phyloP scores from a whole-genome alignment of 495 filamentous ascomycete genomes.

The Hypoxylon perforatum region DNA sequence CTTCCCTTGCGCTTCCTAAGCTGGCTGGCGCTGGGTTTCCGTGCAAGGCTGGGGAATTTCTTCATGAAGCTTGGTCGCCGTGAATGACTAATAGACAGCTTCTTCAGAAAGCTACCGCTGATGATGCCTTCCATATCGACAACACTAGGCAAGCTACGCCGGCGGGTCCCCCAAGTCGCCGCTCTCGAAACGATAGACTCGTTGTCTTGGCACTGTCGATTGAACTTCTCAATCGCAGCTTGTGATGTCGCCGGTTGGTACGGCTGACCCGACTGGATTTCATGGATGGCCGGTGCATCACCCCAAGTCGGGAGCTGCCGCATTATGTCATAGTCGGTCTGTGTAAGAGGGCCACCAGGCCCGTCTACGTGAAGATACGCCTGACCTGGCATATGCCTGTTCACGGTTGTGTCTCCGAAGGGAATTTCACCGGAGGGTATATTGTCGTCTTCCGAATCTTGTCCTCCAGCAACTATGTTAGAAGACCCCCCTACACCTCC shows the following conservation, averaged over 20 bases:
- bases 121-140: slow-evolving; percentile 70
- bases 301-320: slow-evolving; percentile 58
- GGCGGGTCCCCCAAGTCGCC: slow-evolving; percentile 79
- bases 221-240: slow-evolving; percentile 62
- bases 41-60: slow-evolving; percentile 64
- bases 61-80: slow-evolving; percentile 56
- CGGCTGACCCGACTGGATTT: slow-evolving; percentile 48
- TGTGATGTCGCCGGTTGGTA: slow-evolving; percentile 63
- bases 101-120: slow-evolving; percentile 70
- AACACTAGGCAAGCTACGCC: slow-evolving; percentile 66
- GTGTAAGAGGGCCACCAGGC: slow-evolving; percentile 52
- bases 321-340: slow-evolving; percentile 58
- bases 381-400: slow-evolving; percentile 56
- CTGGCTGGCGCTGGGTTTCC: slow-evolving; percentile 62
- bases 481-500: slow-evolving; percentile 18
- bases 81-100: slow-evolving; percentile 65
- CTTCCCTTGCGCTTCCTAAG: slow-evolving; percentile 57
- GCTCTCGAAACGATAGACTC: slow-evolving; percentile 69
- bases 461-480: slow-evolving; percentile 20
- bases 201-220: slow-evolving; percentile 59
- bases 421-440: slow-evolving; percentile 52
- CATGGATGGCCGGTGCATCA: slow-evolving; percentile 55
- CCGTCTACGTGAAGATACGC: slow-evolving; percentile 55
- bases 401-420: slow-evolving; percentile 51
- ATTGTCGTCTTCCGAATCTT: slow-evolving; percentile 46